phyloP scores from a whole-genome alignment of 108 stramenopile genomes.

The Craspedostauros australis region DNA sequence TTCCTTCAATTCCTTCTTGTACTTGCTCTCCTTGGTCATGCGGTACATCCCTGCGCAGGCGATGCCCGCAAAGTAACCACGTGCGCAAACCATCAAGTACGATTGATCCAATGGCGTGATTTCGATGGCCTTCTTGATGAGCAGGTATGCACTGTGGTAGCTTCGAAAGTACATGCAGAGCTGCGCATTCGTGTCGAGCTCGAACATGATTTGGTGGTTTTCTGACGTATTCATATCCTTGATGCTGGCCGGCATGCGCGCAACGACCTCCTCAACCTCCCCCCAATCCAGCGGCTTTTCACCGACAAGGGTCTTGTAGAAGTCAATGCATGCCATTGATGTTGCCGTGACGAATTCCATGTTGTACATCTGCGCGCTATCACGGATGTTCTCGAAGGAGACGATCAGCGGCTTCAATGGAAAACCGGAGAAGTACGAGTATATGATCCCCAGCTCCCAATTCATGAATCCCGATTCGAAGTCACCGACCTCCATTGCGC shows the following conservation, averaged over 20 bases:
- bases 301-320: neutral
- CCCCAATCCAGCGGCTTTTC: neutral
- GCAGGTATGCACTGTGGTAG: neutral
- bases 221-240: neutral
- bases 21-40: neutral
- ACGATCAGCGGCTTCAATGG: neutral
- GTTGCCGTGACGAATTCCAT: neutral
- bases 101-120: neutral
- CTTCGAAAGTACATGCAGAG: neutral
- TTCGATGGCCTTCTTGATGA: neutral
- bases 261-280: neutral
- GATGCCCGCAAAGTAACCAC: neutral
- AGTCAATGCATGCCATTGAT: neutral
- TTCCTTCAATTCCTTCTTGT: neutral
- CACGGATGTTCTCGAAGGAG: neutral
- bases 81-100: neutral
- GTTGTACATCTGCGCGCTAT: neutral
- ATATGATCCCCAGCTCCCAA: neutral
- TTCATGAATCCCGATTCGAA: neutral
- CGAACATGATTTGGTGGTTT: neutral
- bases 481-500: neutral
- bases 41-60: neutral
- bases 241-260: too few relatives aligned
- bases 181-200: neutral
- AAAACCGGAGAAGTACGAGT: neutral